phyloP scores from a whole-genome alignment of 2,329 filamentous ascomycete genomes.

The Cladosporium sp. region DNA sequence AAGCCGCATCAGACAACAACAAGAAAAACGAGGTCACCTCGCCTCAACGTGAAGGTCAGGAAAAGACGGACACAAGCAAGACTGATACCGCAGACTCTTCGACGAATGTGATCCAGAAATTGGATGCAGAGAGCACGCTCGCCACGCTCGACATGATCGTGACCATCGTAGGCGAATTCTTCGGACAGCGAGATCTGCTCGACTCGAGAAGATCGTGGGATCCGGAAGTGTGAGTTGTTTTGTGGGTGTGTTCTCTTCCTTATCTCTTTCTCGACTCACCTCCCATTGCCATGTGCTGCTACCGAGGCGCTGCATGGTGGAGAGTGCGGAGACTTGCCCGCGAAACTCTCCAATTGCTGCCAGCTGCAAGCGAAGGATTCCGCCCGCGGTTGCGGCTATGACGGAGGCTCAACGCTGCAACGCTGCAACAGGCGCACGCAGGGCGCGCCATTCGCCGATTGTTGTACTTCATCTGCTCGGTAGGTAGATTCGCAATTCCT shows the following conservation, averaged over 20 bases:
- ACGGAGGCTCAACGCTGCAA: slow-evolving; percentile 2
- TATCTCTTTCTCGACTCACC: too few species aligned
- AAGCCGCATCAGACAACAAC: neutral
- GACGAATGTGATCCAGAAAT: slow-evolving; percentile 20
- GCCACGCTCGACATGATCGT: slow-evolving; percentile 91
- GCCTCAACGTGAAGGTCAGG: slow-evolving; percentile 1
- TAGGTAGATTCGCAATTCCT: slow-evolving; percentile 2
- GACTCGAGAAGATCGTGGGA: slow-evolving; percentile 53
- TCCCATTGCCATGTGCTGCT: too few species aligned
- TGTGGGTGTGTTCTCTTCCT: neutral
- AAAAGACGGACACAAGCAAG: slow-evolving; percentile 9
- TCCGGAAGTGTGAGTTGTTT: slow-evolving; percentile 5
- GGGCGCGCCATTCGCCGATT: slow-evolving; percentile 6
- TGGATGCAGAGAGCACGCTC: slow-evolving; percentile 26
- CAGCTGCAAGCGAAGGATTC: too few species aligned
- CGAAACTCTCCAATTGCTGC: too few species aligned
- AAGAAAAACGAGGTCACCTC: neutral
- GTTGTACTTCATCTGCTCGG: slow-evolving; percentile 2
- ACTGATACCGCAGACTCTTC: slow-evolving; percentile 11
- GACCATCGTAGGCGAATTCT: slow-evolving; percentile 80
- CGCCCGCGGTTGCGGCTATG: too few species aligned
- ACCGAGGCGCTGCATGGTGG: neutral
- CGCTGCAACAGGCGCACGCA: neutral
- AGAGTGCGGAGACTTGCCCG: neutral
- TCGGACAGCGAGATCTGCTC: slow-evolving; percentile 81